Conservation (phyloP, 257 asterid species). For the Petunia secreta region DNA sequence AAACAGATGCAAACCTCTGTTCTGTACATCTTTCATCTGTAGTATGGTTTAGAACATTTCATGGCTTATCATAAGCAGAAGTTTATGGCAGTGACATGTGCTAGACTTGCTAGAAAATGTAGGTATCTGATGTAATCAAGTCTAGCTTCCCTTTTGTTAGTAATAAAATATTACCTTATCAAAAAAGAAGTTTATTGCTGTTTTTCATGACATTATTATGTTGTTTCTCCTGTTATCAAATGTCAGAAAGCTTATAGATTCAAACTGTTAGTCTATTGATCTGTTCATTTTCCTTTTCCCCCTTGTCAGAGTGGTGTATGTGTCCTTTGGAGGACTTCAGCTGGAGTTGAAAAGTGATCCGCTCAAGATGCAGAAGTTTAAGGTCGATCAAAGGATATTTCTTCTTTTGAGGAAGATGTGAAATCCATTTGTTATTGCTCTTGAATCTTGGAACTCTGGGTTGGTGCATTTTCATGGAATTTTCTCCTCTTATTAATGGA, state of each 20-base stretch:
- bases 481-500: not conserved
- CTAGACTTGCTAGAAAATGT: no score
- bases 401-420: conserved; percentile 82
- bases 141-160: no score
- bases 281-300: conserved; percentile 15
- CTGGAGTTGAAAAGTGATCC: conserved; percentile 70
- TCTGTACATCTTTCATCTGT: not conserved
- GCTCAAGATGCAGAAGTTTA: conserved; percentile 57
- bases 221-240: not conserved
- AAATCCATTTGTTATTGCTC: conserved; percentile 25
- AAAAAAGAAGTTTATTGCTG: not conserved
- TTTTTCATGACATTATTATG: no score
- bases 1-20: not conserved
- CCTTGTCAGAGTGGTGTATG: conserved; percentile 54
- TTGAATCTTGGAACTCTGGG: not conserved
- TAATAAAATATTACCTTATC: not conserved
- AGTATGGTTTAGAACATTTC: not conserved
- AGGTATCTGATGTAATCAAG: no score
- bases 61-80: not conserved
- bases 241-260: conserved; percentile 3
- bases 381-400: conserved; percentile 67
- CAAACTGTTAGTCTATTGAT: conserved; percentile 21
- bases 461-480: no score
- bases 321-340: conserved; percentile 95
- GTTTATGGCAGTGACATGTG: not conserved